Evolutionary conservation across 768 basidiomycete species (phyloP), one percentile per base, ranked within the genome.

Genomic region (Kwoniella europaea): DNA sequence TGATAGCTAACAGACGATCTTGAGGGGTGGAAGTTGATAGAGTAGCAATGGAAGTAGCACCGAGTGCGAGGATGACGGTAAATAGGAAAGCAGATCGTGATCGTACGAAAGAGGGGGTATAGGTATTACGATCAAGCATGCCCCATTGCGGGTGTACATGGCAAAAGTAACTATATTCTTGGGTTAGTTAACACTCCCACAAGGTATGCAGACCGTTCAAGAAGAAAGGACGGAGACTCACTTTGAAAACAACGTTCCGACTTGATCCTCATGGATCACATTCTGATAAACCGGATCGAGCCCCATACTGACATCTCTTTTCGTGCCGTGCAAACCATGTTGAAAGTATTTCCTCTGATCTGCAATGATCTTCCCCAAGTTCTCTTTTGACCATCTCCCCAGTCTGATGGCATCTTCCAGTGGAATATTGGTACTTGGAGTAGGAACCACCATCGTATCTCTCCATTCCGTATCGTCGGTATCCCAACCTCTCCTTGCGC

Each of bases 81-180:
- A 68, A 68, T n/a, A 68, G 59, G 41, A 61, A 68, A 18, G 67
- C 67, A 16, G 67, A 68, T 3, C 67, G 22, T 44, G 67, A 61
- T 27, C 67, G 20, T 2, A 68, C 67, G 41, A 54, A 68, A 24
- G 20, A n/a, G 10, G 46, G 41, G 20, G 46, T 68, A 35, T 68
- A 60, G 0, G 62, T 22, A 43, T 61, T 41, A 0, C 42, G 43
- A 15, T 68, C 67, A 2, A 68, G 67, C 29, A 68, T 54, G 1
- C 44, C 41, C 58, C 58, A 68, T 55, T 68, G 67, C 6, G 22
- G 41, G 24, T 68, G 59, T 35, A 68, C 53, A 42, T 61, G 52
- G 12, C 67, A 27, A 16, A 62, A 68, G 27, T 63, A 68, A 24
- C 67, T 68, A 18, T 15, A 22, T 7, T 2, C 5, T n/a, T 10